Percentiles rank a stretch among this genome's conserved stretches.
These are phyloP conservation scores for Diaporthe helianthi DNA, from an alignment of 2,329 filamentous ascomycete species.

Conservation along the genomic window DNA sequence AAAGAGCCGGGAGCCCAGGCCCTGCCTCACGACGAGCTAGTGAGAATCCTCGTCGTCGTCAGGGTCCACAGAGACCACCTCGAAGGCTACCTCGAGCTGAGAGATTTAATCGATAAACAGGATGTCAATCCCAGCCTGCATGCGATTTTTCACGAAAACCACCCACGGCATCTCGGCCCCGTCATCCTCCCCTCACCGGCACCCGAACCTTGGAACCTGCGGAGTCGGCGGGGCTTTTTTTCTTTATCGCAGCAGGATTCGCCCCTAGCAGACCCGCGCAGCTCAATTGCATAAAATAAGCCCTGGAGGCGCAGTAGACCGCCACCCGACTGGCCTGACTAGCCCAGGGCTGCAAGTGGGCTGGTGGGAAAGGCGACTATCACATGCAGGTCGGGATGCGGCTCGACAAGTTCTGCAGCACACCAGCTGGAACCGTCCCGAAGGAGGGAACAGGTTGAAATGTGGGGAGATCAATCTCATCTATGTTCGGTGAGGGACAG, in stretches of 20 bases:
- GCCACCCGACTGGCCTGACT: conserved; percentile 14
- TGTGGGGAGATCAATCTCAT: background rate
- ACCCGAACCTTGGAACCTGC: conserved; percentile 14
- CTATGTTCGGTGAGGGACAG: background rate
- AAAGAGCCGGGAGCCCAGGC: background rate
- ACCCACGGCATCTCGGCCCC: too few relatives aligned
- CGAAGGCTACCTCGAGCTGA: background rate
- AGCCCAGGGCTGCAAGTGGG: background rate
- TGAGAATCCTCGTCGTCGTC: background rate
- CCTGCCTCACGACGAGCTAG: conserved; percentile 3
- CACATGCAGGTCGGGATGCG: conserved; percentile 18
- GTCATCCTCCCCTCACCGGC: background rate
- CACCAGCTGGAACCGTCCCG: background rate
- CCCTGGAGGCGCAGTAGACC: background rate
- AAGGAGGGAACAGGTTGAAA: conserved; percentile 2
- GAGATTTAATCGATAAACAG: background rate
- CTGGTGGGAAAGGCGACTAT: conserved; percentile 19
- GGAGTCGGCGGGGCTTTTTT: background rate
- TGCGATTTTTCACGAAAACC: background rate
- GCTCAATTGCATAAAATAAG: background rate
- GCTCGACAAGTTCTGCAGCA: background rate
- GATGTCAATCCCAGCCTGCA: background rate
- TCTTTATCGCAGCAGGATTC: background rate
- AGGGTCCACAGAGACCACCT: background rate
- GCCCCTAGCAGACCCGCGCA: background rate